phyloP scores from a whole-genome alignment of 2,329 filamentous ascomycete species.

The Allantophomopsis cytisporea region DNA sequence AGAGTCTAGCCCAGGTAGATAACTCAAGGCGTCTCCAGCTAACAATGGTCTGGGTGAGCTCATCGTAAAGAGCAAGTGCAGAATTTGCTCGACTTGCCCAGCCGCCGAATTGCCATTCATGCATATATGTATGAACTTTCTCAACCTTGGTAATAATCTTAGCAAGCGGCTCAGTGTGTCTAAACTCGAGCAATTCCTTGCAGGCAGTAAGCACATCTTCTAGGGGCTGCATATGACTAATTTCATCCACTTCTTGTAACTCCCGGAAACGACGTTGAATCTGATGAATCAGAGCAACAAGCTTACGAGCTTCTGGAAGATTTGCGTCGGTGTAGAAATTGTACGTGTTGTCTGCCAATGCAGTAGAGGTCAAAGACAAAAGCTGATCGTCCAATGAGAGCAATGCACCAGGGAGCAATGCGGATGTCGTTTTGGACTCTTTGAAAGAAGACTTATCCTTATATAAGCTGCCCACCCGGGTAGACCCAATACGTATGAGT shows the following conservation, averaged over 20 bases:
- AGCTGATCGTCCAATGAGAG: conserved; percentile 51
- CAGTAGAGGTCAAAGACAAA: conserved; percentile 25
- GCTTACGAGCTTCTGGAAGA: conserved; percentile 57
- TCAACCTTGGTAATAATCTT: conserved; percentile 79
- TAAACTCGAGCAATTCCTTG: conserved; percentile 60
- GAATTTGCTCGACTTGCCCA: conserved; percentile 75
- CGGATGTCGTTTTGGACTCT: conserved; percentile 27
- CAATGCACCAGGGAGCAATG: conserved; percentile 52
- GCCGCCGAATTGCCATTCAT: conserved; percentile 83
- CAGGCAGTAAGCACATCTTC: conserved; percentile 66
- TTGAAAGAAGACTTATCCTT: conserved; percentile 3
- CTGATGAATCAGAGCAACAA: conserved; percentile 55
- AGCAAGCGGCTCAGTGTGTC: conserved; percentile 71
- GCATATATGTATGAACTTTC: conserved; percentile 69
- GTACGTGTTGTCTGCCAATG: conserved; percentile 36
- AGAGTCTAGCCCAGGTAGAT: conserved; percentile 78
- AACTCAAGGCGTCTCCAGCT: conserved; percentile 85
- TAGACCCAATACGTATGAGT: conserved; percentile 14
- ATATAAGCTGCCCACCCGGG: conserved; percentile 10
- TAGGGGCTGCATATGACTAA: conserved; percentile 61
- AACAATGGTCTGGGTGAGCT: conserved; percentile 68
- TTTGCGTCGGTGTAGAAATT: conserved; percentile 88
- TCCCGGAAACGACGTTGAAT: conserved; percentile 61
- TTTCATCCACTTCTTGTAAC: conserved; percentile 53
- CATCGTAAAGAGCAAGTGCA: conserved; percentile 57